Evolutionary conservation across 2,329 filamentous ascomycete genomes (phyloP).

Genomic region (Beauveria sp.): DNA sequence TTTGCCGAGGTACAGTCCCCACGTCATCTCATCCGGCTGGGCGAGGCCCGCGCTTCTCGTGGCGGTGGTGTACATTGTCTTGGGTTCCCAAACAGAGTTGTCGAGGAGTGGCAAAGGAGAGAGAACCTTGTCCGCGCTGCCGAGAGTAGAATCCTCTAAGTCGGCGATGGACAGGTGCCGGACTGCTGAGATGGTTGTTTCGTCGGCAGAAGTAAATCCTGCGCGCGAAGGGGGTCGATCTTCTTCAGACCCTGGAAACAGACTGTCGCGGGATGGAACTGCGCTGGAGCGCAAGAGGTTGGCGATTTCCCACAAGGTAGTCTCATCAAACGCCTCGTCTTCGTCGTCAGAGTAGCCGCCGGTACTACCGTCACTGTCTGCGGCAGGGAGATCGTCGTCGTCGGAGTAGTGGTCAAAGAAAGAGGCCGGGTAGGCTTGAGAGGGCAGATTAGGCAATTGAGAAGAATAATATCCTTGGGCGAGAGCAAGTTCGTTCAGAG

Average conservation of each 20-base stretch:
- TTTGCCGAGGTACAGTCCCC: constrained; percentile 23
- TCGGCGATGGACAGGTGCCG: background rate
- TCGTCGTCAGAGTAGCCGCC: constrained; percentile 28
- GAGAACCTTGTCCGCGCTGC: constrained; percentile 14
- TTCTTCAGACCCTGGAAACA: constrained; percentile 29
- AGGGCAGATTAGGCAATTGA: constrained; percentile 11
- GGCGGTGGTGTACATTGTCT: background rate
- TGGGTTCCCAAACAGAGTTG: constrained; percentile 7
- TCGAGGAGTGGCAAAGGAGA: background rate
- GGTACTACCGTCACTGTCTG: constrained; percentile 24
- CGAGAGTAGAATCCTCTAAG: constrained; percentile 7
- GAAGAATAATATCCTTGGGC: constrained; percentile 1
- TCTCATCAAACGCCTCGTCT: constrained; percentile 52
- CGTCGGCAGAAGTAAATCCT: background rate
- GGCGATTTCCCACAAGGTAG: constrained; percentile 57
- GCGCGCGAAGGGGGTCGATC: background rate
- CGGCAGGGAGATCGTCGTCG: constrained; percentile 35
- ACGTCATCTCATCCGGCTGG: constrained; percentile 28
- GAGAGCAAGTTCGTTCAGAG: constrained; percentile 23
- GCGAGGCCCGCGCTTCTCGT: constrained; percentile 20
- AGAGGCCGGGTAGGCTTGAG: constrained; percentile 37
- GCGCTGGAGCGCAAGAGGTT: constrained; percentile 45
- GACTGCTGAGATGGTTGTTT: background rate
- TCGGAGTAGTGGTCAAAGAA: constrained; percentile 57
- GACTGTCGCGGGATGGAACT: constrained; percentile 43